phyloP scores from a whole-genome alignment of 2,329 filamentous ascomycete species.

The Colletotrichum eleusines region DNA sequence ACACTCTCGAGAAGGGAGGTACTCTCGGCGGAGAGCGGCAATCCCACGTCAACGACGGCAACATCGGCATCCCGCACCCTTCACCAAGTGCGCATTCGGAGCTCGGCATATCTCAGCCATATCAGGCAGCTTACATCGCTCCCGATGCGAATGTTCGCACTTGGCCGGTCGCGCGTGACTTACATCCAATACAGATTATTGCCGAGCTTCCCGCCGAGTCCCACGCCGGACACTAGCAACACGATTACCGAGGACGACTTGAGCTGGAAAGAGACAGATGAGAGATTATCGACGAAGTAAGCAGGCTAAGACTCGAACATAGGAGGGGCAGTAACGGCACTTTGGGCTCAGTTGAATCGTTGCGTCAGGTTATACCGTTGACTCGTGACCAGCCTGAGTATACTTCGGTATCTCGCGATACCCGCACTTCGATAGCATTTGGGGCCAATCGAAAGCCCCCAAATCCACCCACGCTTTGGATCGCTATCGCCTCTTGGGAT shows the following conservation, averaged over 20 bases:
- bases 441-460: background rate
- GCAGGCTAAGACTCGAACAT: background rate
- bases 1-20: background rate
- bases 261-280: background rate
- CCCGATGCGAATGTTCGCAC: background rate
- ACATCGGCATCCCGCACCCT: background rate
- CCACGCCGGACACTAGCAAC: background rate
- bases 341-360: background rate
- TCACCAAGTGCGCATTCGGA: background rate
- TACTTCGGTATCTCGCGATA: background rate
- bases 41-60: background rate
- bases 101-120: background rate
- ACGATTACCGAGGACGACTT: conserved; percentile 3
- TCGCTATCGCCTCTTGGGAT: background rate
- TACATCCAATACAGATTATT: background rate
- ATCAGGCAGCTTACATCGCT: background rate
- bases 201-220: conserved; percentile 8
- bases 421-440: background rate
- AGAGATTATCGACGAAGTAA: background rate
- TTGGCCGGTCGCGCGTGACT: background rate
- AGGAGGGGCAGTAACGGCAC: background rate
- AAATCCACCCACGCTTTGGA: background rate
- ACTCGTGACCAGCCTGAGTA: too few relatives aligned
- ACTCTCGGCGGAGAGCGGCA: background rate
- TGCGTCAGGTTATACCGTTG: background rate